Evolutionary conservation across 1,284 basidiomycete genomes (phyloP).

Genomic region (Rhizoctonia solani): DNA sequence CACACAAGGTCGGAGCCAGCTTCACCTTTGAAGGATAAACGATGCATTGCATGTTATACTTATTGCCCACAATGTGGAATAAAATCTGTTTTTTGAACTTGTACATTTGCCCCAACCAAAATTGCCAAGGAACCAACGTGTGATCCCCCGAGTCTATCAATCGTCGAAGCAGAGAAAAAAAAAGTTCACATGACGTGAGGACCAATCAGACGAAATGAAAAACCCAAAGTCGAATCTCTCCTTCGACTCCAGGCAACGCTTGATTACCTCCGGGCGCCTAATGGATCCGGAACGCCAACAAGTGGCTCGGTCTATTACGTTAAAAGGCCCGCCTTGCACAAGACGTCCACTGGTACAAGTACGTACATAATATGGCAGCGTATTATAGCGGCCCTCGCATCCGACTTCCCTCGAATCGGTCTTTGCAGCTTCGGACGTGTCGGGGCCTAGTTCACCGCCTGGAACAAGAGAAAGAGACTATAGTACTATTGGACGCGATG

Average conservation of each 20-base stretch:
- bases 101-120: not conserved
- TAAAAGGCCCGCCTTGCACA: not conserved
- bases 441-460: not conserved
- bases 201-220: not conserved
- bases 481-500: not conserved
- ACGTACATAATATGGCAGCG: constrained; percentile 9
- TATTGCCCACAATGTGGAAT: not conserved
- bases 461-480: too few species aligned
- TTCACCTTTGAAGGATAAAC: constrained; percentile 70
- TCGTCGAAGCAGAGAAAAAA: too few species aligned
- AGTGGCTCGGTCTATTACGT: not conserved
- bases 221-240: not conserved
- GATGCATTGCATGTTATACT: not conserved
- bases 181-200: not conserved
- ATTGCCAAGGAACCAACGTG: not conserved
- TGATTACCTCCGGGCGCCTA: too few species aligned
- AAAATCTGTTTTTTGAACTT: not conserved
- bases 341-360: not conserved
- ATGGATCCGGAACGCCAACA: too few species aligned
- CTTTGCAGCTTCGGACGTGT: constrained; percentile 20
- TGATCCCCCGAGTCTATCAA: not conserved
- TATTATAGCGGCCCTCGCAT: constrained; percentile 32
- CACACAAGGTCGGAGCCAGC: constrained; percentile 73
- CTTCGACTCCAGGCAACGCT: not conserved
- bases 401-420: constrained; percentile 28